These are phyloP conservation scores for Oxytropis ochrocephala DNA, from an alignment of 306 rosid genomes.

Conservation along the genomic window DNA sequence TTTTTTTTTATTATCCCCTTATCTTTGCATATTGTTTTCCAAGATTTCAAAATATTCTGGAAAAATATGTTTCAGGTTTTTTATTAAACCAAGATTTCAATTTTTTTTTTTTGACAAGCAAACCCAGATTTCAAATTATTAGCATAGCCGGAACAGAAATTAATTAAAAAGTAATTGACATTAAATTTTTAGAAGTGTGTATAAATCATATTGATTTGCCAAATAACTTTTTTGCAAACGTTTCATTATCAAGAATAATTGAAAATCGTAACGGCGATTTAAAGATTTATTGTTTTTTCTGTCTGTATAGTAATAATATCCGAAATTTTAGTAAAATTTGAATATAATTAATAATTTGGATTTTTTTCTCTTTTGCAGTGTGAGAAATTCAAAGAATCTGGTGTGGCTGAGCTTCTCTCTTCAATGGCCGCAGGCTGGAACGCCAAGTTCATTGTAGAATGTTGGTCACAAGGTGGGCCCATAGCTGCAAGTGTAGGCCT, in stretches of 20 bases:
- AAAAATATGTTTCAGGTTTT: no score
- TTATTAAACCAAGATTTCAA: no score
- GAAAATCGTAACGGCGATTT: not conserved
- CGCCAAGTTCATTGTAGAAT: constrained; percentile 61
- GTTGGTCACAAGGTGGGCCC: constrained; percentile 45
- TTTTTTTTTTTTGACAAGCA: no score
- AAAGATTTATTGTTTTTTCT: not conserved
- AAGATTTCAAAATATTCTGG: no score
- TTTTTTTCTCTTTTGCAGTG: constrained; percentile 31
- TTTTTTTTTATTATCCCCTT: no score
- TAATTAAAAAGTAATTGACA: not conserved
- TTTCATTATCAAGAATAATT: not conserved
- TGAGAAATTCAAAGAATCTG: constrained; percentile 49
- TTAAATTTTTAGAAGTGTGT: not conserved
- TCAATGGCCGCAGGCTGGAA: constrained; percentile 94
- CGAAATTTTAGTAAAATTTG: not conserved
- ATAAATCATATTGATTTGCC: no score
- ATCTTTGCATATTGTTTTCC: not conserved
- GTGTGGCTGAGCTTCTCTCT: constrained; percentile 72
- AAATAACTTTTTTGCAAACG: not conserved
- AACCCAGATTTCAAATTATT: no score
- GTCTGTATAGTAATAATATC: not conserved
- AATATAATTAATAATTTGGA: not conserved
- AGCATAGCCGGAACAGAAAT: not conserved
- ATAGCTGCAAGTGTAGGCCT: constrained; percentile 67